phyloP scores from a whole-genome alignment of 371 early-diverging fungal genomes.

The Mortierella sp. region DNA sequence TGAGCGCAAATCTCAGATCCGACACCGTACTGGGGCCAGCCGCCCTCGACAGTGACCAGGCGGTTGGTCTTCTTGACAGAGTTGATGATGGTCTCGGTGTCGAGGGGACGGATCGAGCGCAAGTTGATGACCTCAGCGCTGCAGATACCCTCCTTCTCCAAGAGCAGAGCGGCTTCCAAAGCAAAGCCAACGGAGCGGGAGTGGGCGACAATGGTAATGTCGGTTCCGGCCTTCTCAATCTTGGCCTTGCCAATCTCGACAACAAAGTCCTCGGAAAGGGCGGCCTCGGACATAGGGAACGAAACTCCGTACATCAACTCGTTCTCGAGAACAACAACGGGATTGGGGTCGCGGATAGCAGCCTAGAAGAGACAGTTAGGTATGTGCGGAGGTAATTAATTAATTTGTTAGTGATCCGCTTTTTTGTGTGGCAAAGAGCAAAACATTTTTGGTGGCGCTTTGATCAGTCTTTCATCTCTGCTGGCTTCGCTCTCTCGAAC shows the following conservation, averaged over 20 bases:
- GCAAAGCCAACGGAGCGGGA: conserved; percentile 92
- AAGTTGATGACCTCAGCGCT: conserved; percentile 95
- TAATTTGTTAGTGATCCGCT: too few species aligned
- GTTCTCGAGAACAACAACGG: conserved; percentile 98
- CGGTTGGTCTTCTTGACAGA: conserved; percentile 99
- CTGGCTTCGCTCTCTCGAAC: background rate
- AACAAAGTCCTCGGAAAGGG: conserved; percentile 90
- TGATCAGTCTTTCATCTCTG: too few species aligned
- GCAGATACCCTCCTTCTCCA: conserved; percentile 88
- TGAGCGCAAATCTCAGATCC: conserved; percentile 98
- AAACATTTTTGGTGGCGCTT: too few species aligned
- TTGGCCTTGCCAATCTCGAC: conserved; percentile 98
- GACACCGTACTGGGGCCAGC: conserved; percentile 98
- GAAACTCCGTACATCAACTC: conserved; percentile 97
- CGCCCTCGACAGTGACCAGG: conserved; percentile 97
- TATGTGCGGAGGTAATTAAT: background rate
- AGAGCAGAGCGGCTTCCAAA: conserved; percentile 92
- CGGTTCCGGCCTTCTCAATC: conserved; percentile 90
- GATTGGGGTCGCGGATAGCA: conserved; percentile 99
- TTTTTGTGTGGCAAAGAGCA: too few species aligned
- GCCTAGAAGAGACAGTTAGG: conserved; percentile 70
- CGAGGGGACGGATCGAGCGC: conserved; percentile 98
- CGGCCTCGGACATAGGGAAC: conserved; percentile 89
- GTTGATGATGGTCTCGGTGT: conserved; percentile 92
- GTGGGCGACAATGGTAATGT: conserved; percentile 97